These are phyloP conservation scores for Agarophyton chilense DNA, from an alignment of 23 red algal species.

Conservation along the genomic window DNA sequence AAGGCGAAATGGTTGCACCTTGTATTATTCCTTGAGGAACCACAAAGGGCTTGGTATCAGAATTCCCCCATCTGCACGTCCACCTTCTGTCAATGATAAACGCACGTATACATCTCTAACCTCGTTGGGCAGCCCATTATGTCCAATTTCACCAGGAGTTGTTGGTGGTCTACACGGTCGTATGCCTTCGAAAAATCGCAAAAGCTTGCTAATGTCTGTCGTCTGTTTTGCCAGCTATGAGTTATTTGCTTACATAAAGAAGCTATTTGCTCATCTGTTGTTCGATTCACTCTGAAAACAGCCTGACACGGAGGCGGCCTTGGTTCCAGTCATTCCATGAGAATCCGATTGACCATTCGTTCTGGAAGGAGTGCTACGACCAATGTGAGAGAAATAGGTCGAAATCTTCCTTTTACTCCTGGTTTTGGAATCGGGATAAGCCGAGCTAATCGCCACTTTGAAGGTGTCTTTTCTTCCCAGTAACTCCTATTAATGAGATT, in stretches of 20 bases:
- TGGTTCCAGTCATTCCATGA: not conserved
- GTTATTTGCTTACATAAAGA: not conserved
- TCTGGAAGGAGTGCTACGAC: not conserved
- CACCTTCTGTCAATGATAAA: too few relatives aligned
- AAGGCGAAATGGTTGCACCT: too few relatives aligned
- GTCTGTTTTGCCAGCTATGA: not conserved
- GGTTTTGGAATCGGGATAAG: not conserved
- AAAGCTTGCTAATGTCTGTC: not conserved
- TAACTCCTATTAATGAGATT: not conserved
- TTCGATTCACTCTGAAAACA: not conserved
- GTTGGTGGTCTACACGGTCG: too few relatives aligned
- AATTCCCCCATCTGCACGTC: too few relatives aligned
- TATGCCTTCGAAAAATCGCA: constrained; percentile 8
- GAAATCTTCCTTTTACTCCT: not conserved
- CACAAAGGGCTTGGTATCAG: too few relatives aligned
- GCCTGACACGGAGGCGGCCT: not conserved
- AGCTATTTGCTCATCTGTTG: not conserved
- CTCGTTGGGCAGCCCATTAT: too few relatives aligned
- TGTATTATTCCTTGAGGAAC: too few relatives aligned
- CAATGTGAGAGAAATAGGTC: not conserved
- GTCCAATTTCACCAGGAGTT: too few relatives aligned
- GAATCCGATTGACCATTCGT: not conserved
- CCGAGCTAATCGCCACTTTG: not conserved
- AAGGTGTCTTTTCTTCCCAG: not conserved
- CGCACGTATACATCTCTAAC: too few relatives aligned